Percentiles rank a stretch among this genome's conserved stretches.
Conservation (phyloP, 2,329 filamentous ascomycete species). For the Clarireedia paspali region DNA sequence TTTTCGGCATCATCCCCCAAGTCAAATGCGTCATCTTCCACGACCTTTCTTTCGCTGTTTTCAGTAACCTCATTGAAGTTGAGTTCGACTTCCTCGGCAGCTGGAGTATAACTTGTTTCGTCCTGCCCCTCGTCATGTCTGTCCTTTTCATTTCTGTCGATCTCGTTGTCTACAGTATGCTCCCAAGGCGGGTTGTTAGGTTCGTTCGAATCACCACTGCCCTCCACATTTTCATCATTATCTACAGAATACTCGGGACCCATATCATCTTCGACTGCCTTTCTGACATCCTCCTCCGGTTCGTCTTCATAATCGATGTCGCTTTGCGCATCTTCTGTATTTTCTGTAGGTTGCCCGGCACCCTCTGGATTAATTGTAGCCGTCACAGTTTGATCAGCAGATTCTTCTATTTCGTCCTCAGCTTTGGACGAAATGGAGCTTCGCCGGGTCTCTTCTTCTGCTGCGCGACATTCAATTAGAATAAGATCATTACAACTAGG, state of each 20-base stretch:
- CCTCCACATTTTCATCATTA: background rate
- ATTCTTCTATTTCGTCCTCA: background rate
- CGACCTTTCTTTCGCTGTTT: background rate
- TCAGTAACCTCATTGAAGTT: background rate
- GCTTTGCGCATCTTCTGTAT: slow-evolving; percentile 15
- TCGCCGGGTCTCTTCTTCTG: slow-evolving; percentile 20
- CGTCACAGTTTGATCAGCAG: background rate
- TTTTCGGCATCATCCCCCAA: slow-evolving; percentile 11
- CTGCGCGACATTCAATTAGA: slow-evolving; percentile 18
- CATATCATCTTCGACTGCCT: background rate
- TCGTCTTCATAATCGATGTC: slow-evolving; percentile 14
- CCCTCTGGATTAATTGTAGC: background rate
- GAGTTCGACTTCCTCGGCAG: slow-evolving; percentile 1
- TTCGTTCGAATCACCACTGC: background rate
- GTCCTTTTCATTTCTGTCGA: slow-evolving; percentile 22
- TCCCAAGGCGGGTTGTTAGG: background rate
- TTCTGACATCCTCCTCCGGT: background rate
- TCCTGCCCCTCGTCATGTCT: slow-evolving; percentile 14
- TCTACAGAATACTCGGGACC: background rate
- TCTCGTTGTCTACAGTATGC: slow-evolving; percentile 3
- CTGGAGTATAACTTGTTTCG: background rate
- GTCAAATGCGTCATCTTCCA: slow-evolving; percentile 9
- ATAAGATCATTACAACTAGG: slow-evolving; percentile 20
- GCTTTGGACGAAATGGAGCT: slow-evolving; percentile 15
- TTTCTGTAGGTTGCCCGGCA: background rate